phyloP scores from a whole-genome alignment of 129 eudicot genomes.

The Lonicera japonica region DNA sequence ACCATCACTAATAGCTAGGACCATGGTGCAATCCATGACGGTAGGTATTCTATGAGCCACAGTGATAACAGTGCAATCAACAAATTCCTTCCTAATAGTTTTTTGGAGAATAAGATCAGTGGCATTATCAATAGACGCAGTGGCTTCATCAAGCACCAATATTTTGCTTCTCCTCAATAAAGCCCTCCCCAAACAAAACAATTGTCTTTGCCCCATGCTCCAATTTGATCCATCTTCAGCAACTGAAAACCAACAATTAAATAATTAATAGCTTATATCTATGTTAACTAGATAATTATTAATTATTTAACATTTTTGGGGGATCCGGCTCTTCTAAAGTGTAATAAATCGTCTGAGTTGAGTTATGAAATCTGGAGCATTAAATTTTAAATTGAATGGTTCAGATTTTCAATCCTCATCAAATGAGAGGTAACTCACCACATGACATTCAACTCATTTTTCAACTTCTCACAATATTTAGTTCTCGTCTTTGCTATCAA shows the following conservation, averaged over 20 bases:
- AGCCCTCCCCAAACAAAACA: slow-evolving; percentile 20
- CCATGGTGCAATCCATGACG: slow-evolving; percentile 17
- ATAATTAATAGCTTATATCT: too few species aligned
- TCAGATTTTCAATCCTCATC: too few species aligned
- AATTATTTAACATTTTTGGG: too few species aligned
- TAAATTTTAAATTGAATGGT: too few species aligned
- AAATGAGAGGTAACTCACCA: too few species aligned
- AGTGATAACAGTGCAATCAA: slow-evolving; percentile 18
- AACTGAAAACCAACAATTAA: background rate
- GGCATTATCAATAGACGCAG: slow-evolving; percentile 18
- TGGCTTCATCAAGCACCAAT: slow-evolving; percentile 20
- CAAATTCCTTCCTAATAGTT: slow-evolving; percentile 13
- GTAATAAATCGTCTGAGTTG: too few species aligned
- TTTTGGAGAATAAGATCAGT: slow-evolving; percentile 12
- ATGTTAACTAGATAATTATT: too few species aligned
- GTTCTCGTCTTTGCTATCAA: too few species aligned
- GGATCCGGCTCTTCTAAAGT: too few species aligned
- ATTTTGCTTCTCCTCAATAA: slow-evolving; percentile 12
- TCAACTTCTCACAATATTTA: too few species aligned
- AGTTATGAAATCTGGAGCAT: too few species aligned
- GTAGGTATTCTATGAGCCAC: slow-evolving; percentile 25
- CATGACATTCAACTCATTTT: too few species aligned
- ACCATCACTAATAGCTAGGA: slow-evolving; percentile 18
- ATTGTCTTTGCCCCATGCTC: slow-evolving; percentile 23
- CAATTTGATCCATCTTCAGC: slow-evolving; percentile 22